Evolutionary conservation across 805 yeast genomes (phyloP), one percentile per base, ranked within the genome.

Genomic region (Candida endomychidarum): DNA sequence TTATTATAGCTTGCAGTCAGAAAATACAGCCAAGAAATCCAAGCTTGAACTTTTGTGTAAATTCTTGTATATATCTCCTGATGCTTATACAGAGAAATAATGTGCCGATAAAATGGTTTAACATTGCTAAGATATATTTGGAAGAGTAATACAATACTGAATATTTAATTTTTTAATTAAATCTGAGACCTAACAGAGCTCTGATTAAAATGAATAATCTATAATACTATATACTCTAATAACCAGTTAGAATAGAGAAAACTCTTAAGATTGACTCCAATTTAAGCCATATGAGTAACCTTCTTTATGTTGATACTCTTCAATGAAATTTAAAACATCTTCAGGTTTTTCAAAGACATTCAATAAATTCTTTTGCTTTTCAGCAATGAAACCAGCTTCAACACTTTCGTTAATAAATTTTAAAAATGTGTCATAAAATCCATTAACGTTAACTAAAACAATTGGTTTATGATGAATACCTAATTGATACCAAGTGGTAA

Each of bases 401-500:
- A 84, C 77, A 7, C 90, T 72, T 42, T 72, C 77, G 22, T 70
- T 59, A 43, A 88, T 65, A 51, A 86, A 87, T 36, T 58, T 63
- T 49, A 87, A 61, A 41, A 87, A 72, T 24, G 76, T 77, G 58
- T 87, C 88, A 60, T 77, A 88, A 59, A 85, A 88, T 0, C 96
- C 96, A 61, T 83, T 73, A 40, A 83, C 73, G 62, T 88, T 88
- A 64, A 80, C 81, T 29, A 88, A 56, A 11, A 88, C 81, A 52
- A 88, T 79, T 20, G 96, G 96, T 60, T 83, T 83, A 46, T 72
- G 66, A 61, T 88, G 96, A 49, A 88, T 87, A 23, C 90, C 93
- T 52, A 88, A 72, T 68, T 88, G 96, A 36, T 81, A 79, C 96
- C 96, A 88, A 3, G 96, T 88, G 43, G 84, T 83, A 40, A 86